Evolutionary conservation across 805 yeast species (phyloP), one percentile per base, ranked within the genome.

Genomic region (Candida insectorum): DNA sequence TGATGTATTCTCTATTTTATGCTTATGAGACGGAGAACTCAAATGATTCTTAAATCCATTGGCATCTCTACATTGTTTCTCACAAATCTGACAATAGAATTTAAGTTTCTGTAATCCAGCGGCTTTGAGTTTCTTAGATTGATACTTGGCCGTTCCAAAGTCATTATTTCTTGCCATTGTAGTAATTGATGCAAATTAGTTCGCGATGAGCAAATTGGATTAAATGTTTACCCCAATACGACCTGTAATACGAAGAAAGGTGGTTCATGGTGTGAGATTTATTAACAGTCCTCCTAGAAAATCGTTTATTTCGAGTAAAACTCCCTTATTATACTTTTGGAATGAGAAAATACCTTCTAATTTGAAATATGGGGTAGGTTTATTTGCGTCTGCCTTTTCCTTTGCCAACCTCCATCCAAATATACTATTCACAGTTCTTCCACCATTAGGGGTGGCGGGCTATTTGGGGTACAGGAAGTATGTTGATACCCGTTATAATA

Each of bases 1-100:
- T 31, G 60, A 47, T 4, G 60, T 36, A 20, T 50, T 47, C 26
- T 48, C 42, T 6, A 84, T 73, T 33, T 74, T 75, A 13, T 75
- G 73, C 29, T 73, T 58, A 53, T 93, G 99, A 2, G 84, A 68
- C 28, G 85, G 86, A n/a, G 95, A 79, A 42, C 71, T 69, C n/a
- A 81, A 71, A 56, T 93, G 99, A 49, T 91, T 83, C 49, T 84
- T 82, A 65, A 85, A 93, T 16, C 98, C 99, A 60, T 93, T 91
- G 42, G 85, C 95, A 55, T 94, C 99, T 35, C 97, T 65, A 55
- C 97, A 89, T 60, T 93, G 99, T 51, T 91, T 87, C 52, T 73
- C 77, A 51, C 99, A 93, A 3, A 86, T 71, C 55, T 83, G 97
- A 57, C 99, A 93, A 58, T 88, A 94, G 71, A 77, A 91, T 40